Conservation (phyloP, 306 rosid genomes). For the Gastrolobium bilobum region DNA sequence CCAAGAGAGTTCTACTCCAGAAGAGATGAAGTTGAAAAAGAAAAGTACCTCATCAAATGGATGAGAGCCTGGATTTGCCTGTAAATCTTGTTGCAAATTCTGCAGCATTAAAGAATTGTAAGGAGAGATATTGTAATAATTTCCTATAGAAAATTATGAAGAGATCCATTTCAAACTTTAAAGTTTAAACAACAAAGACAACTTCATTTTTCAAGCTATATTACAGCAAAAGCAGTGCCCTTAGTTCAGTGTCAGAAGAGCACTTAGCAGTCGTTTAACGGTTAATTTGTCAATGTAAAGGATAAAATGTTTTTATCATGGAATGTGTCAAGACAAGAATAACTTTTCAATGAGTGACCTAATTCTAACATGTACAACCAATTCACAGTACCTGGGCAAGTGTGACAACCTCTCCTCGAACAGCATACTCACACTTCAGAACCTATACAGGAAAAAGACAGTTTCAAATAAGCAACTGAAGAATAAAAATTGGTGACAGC, state of each 20-base stretch:
- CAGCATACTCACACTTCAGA: constrained; percentile 93
- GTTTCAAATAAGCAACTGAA: constrained; percentile 33
- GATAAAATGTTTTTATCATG: not conserved
- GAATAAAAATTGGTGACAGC: constrained; percentile 17
- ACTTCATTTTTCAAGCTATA: constrained; percentile 15
- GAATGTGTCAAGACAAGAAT: constrained; percentile 8
- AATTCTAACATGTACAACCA: constrained; percentile 31
- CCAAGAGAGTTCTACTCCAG: not conserved
- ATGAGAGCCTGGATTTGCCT: constrained; percentile 74
- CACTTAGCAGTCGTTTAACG: not conserved
- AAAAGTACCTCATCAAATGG: constrained; percentile 87
- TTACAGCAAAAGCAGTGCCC: not conserved
- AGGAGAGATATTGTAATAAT: constrained; percentile 21
- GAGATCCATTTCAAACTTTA: not conserved
- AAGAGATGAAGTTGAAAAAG: constrained; percentile 36
- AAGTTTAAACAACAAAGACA: not conserved
- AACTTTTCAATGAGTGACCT: not conserved
- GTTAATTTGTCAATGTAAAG: not conserved
- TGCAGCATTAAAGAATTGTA: constrained; percentile 51
- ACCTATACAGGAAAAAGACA: constrained; percentile 60
- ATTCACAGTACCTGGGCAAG: constrained; percentile 81
- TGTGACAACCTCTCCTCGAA: constrained; percentile 92
- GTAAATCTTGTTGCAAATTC: constrained; percentile 80
- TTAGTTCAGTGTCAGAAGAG: constrained; percentile 22
- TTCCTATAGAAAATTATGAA: not conserved